Evolutionary conservation across 345 rosid genomes (phyloP).

Genomic region (Lepidium sativum): DNA sequence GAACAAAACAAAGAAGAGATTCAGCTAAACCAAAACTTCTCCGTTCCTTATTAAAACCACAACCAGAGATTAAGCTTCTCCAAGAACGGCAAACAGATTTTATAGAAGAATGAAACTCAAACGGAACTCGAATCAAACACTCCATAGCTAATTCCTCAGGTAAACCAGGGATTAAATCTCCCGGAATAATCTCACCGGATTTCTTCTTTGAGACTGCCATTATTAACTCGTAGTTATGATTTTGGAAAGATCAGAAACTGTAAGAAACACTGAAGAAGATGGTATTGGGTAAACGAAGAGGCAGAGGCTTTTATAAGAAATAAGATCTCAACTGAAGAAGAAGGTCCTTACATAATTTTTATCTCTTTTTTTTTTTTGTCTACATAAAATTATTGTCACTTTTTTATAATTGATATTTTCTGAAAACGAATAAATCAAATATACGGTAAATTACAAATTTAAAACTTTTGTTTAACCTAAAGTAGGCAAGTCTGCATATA

Average conservation of each 20-base stretch:
- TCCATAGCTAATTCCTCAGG: conserved; percentile 47
- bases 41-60: conserved; percentile 24
- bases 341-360: conserved; percentile 8
- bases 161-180: conserved; percentile 38
- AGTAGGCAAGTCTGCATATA: not conserved
- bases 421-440: not conserved
- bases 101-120: conserved; percentile 35
- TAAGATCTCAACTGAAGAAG: not conserved
- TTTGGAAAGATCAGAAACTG: not conserved
- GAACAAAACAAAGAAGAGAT: conserved; percentile 41
- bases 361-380: not conserved
- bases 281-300: not conserved
- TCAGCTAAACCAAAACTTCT: conserved; percentile 24
- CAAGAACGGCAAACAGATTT: conserved; percentile 36
- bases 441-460: not conserved
- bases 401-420: conserved; percentile 9
- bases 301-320: conserved; percentile 1
- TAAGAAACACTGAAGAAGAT: conserved; percentile 15
- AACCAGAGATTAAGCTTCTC: conserved; percentile 28
- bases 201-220: not conserved
- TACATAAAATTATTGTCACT: no score
- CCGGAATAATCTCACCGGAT: not conserved
- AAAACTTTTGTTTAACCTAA: not conserved
- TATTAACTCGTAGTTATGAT: not conserved
- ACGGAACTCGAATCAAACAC: conserved; percentile 47